Percentiles rank a stretch among this genome's conserved stretches.
Evolutionary conservation across 2,329 filamentous ascomycete species (phyloP).

Genomic region (Fusarium oxysporum): DNA sequence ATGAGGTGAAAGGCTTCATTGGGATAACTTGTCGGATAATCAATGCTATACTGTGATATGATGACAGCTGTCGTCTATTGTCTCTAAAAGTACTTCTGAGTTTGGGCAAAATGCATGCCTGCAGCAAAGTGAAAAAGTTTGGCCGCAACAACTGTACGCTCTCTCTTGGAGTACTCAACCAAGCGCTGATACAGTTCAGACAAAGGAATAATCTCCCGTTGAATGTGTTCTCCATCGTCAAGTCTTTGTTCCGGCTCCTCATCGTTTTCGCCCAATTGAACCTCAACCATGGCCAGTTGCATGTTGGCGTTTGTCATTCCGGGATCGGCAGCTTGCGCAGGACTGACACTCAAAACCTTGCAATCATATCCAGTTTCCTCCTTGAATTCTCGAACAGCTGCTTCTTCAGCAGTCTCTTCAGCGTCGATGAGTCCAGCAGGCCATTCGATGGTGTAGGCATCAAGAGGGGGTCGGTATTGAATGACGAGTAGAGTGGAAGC

Average conservation of each 20-base stretch:
- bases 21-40: background rate
- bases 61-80: background rate
- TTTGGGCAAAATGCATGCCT: slow-evolving; percentile 46
- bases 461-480: slow-evolving; percentile 44
- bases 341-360: slow-evolving; percentile 40
- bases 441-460: slow-evolving; percentile 46
- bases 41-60: background rate
- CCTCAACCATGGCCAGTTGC: slow-evolving; percentile 45
- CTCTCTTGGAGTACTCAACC: slow-evolving; percentile 43
- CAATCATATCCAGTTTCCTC: slow-evolving; percentile 44
- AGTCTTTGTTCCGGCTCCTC: slow-evolving; percentile 39
- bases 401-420: slow-evolving; percentile 41
- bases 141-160: slow-evolving; percentile 41
- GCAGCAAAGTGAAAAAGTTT: slow-evolving; percentile 46
- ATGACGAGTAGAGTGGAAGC: slow-evolving; percentile 44
- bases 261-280: slow-evolving; percentile 35
- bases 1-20: background rate
- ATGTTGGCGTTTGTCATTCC: slow-evolving; percentile 46
- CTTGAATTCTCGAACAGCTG: slow-evolving; percentile 43
- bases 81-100: slow-evolving; percentile 43
- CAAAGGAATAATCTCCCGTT: slow-evolving; percentile 40
- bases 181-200: slow-evolving; percentile 41
- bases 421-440: slow-evolving; percentile 43
- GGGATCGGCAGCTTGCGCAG: slow-evolving; percentile 39
- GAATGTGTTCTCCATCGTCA: slow-evolving; percentile 44